A percentile compares a stretch with the other conserved stretches of the same genome.
These are phyloP conservation scores for Beauveria asiatica DNA, from an alignment of 2,329 filamentous ascomycete genomes.

Conservation along the genomic window DNA sequence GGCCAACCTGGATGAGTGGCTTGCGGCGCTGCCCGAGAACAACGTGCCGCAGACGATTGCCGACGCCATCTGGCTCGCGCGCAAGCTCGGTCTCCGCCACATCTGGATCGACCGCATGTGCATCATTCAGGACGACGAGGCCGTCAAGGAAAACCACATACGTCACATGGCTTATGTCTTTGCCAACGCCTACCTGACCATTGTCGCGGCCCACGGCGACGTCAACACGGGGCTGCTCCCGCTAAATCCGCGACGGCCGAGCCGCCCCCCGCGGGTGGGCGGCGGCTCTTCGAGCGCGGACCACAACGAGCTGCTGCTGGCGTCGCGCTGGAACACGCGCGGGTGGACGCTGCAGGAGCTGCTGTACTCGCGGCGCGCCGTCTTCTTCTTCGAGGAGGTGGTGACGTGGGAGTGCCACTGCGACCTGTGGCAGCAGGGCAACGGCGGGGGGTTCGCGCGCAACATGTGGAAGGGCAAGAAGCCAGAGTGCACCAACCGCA, in stretches of 20 bases:
- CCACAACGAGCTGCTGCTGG: constrained; percentile 30
- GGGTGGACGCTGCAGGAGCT: constrained; percentile 37
- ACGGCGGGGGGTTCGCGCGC: background rate
- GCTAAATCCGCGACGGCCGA: constrained; percentile 26
- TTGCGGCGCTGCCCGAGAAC: constrained; percentile 27
- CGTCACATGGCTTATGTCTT: constrained; percentile 38
- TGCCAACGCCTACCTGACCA: constrained; percentile 35
- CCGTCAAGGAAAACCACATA: constrained; percentile 31
- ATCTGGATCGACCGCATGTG: constrained; percentile 40
- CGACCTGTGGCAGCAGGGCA: constrained; percentile 31
- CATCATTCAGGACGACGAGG: constrained; percentile 35
- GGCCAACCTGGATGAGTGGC: constrained; percentile 28
- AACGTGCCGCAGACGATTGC: constrained; percentile 33
- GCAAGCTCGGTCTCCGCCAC: constrained; percentile 33
- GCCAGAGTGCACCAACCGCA: constrained; percentile 24
- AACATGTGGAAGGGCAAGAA: constrained; percentile 17
- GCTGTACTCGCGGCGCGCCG: constrained; percentile 32
- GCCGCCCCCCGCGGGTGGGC: constrained; percentile 19
- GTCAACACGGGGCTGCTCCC: constrained; percentile 29
- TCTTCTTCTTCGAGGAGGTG: constrained; percentile 35
- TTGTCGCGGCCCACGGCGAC: constrained; percentile 34
- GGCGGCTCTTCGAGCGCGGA: constrained; percentile 14
- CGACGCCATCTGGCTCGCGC: constrained; percentile 37
- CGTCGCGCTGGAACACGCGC: constrained; percentile 31
- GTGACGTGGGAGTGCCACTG: constrained; percentile 40